A percentile compares a stretch with the other conserved stretches of the same genome.
These are phyloP conservation scores for Komagataella populi DNA, from an alignment of 805 yeast genomes.

Conservation along the genomic window DNA sequence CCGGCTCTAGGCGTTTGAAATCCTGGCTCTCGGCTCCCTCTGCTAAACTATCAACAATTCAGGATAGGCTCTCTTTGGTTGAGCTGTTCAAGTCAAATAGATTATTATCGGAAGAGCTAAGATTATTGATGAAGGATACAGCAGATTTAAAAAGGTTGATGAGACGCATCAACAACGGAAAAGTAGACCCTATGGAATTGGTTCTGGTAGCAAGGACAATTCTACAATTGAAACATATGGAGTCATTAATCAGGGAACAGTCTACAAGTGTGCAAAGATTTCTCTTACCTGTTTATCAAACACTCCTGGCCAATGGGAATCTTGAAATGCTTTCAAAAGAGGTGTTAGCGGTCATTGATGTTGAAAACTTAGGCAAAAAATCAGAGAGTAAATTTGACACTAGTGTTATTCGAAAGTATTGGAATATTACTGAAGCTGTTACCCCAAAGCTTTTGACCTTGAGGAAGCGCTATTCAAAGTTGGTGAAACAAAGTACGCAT, in stretches of 20 bases:
- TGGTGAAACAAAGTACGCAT: conserved; percentile 5
- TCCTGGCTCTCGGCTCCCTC: conserved; percentile 81
- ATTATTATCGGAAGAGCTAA: conserved; percentile 16
- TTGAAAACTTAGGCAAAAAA: conserved; percentile 1
- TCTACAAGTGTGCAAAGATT: conserved; percentile 5
- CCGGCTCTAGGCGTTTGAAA: conserved; percentile 69
- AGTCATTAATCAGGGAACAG: background rate
- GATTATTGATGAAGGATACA: conserved; percentile 25
- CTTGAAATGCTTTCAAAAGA: background rate
- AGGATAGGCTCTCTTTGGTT: conserved; percentile 40
- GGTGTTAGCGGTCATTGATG: background rate
- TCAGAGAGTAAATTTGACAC: conserved; percentile 10
- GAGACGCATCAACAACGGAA: conserved; percentile 35
- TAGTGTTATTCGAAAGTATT: conserved; percentile 10
- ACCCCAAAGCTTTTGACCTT: conserved; percentile 7
- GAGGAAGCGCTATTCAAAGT: conserved; percentile 9
- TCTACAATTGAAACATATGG: background rate
- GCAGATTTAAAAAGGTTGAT: conserved; percentile 49
- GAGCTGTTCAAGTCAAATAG: conserved; percentile 21
- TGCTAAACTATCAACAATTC: conserved; percentile 40
- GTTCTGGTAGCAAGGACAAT: background rate
- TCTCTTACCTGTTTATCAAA: conserved; percentile 2
- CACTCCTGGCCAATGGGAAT: background rate
- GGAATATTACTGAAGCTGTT: conserved; percentile 13
- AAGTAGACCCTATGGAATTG: conserved; percentile 2